These are phyloP conservation scores for Ceratocystiopsis minuta DNA, from an alignment of 2,329 filamentous ascomycete genomes.

Conservation along the genomic window DNA sequence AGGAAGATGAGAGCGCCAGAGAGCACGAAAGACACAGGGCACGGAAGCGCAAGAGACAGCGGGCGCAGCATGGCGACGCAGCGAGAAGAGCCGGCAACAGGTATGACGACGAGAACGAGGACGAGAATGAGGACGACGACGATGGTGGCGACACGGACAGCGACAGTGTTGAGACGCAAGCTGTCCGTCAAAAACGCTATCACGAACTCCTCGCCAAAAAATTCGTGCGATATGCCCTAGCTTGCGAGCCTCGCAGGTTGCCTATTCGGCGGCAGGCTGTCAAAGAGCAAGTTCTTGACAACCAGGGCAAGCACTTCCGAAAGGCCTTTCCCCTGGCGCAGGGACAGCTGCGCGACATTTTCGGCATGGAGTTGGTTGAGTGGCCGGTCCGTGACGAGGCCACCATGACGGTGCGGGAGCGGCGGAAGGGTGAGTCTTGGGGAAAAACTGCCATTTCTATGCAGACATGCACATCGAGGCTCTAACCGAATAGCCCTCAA, in stretches of 20 bases:
- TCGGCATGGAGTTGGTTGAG: slow-evolving; percentile 88
- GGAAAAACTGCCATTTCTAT: neutral
- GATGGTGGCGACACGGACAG: neutral
- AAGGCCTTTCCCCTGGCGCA: slow-evolving; percentile 64
- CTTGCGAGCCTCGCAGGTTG: slow-evolving; percentile 45
- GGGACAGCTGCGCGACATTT: slow-evolving; percentile 46
- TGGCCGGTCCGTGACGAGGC: slow-evolving; percentile 66
- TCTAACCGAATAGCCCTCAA: neutral
- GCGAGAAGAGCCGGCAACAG: no score
- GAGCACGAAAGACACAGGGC: neutral
- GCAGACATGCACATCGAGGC: neutral
- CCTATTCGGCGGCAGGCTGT: slow-evolving; percentile 44
- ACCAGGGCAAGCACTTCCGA: slow-evolving; percentile 53
- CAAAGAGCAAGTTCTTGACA: slow-evolving; percentile 54
- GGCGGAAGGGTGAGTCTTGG: slow-evolving; percentile 44
- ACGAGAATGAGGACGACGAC: neutral
- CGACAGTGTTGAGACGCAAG: slow-evolving; percentile 1
- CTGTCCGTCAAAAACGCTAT: slow-evolving; percentile 17
- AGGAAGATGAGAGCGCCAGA: neutral
- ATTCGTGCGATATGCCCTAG: slow-evolving; percentile 48
- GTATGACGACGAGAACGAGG: neutral
- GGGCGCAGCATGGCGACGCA: neutral
- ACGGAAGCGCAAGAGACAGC: neutral
- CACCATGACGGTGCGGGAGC: slow-evolving; percentile 48
- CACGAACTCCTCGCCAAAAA: slow-evolving; percentile 41